Evolutionary conservation across 1,139 yeast genomes (phyloP).

Genomic region (Saccharomyces hybrid): DNA sequence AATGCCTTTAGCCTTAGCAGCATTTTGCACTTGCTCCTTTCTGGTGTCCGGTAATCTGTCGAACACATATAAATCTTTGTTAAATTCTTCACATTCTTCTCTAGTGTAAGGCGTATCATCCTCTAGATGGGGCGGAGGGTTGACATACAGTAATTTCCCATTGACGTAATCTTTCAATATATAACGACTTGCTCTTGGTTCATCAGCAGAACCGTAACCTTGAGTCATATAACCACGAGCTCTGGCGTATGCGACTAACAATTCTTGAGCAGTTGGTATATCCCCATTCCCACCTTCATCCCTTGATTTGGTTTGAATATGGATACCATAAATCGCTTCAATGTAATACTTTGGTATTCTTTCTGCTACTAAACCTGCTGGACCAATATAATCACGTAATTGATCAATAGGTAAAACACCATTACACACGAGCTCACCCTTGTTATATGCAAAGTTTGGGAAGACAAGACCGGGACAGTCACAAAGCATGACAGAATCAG

Average conservation of each 20-base stretch:
- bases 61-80: slow-evolving; percentile 62
- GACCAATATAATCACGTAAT: slow-evolving; percentile 89
- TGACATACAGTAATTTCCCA: slow-evolving; percentile 78
- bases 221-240: slow-evolving; percentile 98
- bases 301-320: slow-evolving; percentile 61
- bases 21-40: slow-evolving; percentile 58
- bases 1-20: slow-evolving; percentile 51
- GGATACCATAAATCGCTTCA: slow-evolving; percentile 92
- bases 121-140: slow-evolving; percentile 71
- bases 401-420: slow-evolving; percentile 98
- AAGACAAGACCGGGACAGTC: slow-evolving; percentile 99
- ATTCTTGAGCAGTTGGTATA: slow-evolving; percentile 79
- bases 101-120: slow-evolving; percentile 41
- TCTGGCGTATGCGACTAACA: slow-evolving; percentile 87
- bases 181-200: slow-evolving; percentile 88
- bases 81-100: slow-evolving; percentile 58
- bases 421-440: slow-evolving; percentile 93
- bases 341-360: slow-evolving; percentile 82
- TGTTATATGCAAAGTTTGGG: slow-evolving; percentile 94
- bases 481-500: slow-evolving; percentile 78
- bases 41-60: slow-evolving; percentile 63
- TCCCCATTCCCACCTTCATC: slow-evolving; percentile 72
- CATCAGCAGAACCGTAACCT: slow-evolving; percentile 95
- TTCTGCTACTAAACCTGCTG: slow-evolving; percentile 75
- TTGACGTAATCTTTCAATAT: slow-evolving; percentile 90